Evolutionary conservation across 805 yeast genomes (phyloP), one percentile per base, ranked within the genome.

Genomic region (Ogataea kodamae): DNA sequence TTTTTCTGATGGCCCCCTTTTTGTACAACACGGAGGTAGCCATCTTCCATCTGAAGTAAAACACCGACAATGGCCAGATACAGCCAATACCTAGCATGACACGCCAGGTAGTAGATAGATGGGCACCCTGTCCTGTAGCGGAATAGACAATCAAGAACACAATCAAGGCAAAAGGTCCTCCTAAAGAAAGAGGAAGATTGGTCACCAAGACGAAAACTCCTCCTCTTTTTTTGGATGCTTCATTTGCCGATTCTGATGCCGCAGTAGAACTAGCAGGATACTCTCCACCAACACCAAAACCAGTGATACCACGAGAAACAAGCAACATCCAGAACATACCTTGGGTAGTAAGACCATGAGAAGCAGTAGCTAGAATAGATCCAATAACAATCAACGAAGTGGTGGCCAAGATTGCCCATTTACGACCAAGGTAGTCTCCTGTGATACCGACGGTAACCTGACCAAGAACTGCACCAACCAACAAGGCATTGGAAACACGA

Each of bases 131-230:
- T 22, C 71, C 70, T 19, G 80, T 72, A 29, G 80, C 79, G 33
- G 69, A 66, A 59, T 74, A 70, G 8, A 82, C 87, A 46, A 83
- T 78, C 48, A 83, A 64, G 50, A 82, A 83, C 22, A 82, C 66
- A 30, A 70, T 68, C 31, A 79, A 55, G 10, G 86, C 83, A 53
- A 83, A 74, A n/a, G 90, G 90, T 4, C 87, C 87, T 31, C 94
- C 92, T 24, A 82, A 65, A 3, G 83, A 68, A 25, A 83, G 61
- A 3, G 90, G 92, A 30, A 83, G 62, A 54, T 83, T 83, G 11
- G 90, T 81, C 19, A 78, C 81, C 55, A 83, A 45, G 20, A 73
- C 69, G 49, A 81, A 78, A 13, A 71, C 65, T 22, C 79, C 76
- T 32, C 92, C 89, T 54, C 92, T 67, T 48, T 65, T 73, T 30